phyloP scores from a whole-genome alignment of 1,139 yeast genomes.

The Meyerozyma athensensis region DNA sequence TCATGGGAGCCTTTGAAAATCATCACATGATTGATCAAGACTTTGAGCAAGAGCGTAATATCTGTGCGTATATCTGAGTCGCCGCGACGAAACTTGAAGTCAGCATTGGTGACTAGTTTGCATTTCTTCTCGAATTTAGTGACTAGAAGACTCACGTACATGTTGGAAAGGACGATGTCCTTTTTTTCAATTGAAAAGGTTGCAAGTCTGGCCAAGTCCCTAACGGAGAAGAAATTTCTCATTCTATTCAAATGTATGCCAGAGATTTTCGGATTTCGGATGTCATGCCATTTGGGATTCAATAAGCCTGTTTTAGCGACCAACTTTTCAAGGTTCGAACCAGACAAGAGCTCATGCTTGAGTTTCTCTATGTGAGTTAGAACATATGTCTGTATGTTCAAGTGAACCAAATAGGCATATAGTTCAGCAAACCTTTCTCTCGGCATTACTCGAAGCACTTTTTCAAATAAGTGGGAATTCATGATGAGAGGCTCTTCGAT shows the following conservation, averaged over 20 bases:
- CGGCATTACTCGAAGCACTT: conserved; percentile 19
- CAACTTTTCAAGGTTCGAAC: conserved; percentile 29
- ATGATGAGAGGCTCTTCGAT: conserved; percentile 24
- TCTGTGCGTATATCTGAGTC: conserved; percentile 19
- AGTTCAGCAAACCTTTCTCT: conserved; percentile 20
- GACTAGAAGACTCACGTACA: conserved; percentile 33
- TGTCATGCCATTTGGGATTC: conserved; percentile 36
- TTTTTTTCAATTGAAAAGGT: conserved; percentile 20
- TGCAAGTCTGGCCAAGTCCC: conserved; percentile 23
- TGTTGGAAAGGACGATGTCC: conserved; percentile 29
- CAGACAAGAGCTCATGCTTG: conserved; percentile 22
- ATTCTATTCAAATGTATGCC: conserved; percentile 23
- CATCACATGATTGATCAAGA: conserved; percentile 32
- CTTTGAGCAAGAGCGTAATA: conserved; percentile 24
- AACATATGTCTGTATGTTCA: conserved; percentile 28
- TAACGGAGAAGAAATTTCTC: conserved; percentile 26
- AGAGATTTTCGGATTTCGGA: conserved; percentile 16
- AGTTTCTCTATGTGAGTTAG: conserved; percentile 15
- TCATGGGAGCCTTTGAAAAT: conserved; percentile 32
- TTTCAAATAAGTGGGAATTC: conserved; percentile 14
- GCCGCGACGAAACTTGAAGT: conserved; percentile 8
- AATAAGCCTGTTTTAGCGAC: conserved; percentile 35
- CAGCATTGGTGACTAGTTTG: conserved; percentile 6
- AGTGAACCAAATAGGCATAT: conserved; percentile 29
- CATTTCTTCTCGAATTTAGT: conserved; percentile 32